Percentiles rank a stretch among this genome's conserved stretches.
These are phyloP conservation scores for Candida pseudoviswanathii DNA, from an alignment of 1,139 yeast species.

Conservation along the genomic window DNA sequence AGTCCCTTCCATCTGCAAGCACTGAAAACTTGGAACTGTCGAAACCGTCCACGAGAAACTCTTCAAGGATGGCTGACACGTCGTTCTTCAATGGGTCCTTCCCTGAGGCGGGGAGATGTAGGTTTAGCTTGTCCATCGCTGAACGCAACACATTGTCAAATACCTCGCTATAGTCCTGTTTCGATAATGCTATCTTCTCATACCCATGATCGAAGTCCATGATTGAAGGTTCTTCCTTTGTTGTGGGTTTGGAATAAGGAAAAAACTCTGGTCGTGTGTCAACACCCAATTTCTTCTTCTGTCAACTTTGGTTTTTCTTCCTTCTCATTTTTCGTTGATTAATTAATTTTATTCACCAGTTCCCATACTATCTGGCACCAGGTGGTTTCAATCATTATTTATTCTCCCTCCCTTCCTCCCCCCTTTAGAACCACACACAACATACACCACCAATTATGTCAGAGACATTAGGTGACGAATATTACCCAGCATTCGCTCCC, in stretches of 20 bases:
- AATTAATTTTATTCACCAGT: background rate
- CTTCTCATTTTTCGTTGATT: conserved; percentile 1
- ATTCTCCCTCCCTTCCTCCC: background rate
- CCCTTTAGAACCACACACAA: background rate
- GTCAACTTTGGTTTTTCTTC: background rate
- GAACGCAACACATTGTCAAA: conserved; percentile 43
- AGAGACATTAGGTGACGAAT: conserved; percentile 48
- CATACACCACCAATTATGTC: conserved; percentile 24
- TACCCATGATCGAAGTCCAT: conserved; percentile 20
- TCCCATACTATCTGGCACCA: background rate
- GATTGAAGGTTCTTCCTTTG: background rate
- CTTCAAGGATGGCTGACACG: conserved; percentile 46
- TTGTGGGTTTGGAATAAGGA: background rate
- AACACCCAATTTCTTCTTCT: background rate
- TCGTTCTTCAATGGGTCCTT: conserved; percentile 49
- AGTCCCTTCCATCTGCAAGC: conserved; percentile 49
- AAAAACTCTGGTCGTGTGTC: background rate
- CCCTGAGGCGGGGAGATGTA: conserved; percentile 47
- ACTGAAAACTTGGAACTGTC: conserved; percentile 54
- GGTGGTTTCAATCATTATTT: background rate
- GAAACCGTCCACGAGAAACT: conserved; percentile 49
- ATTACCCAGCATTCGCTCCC: conserved; percentile 87
- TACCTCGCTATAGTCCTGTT: conserved; percentile 53
- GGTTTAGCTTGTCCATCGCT: conserved; percentile 44
- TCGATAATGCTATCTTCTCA: conserved; percentile 47